phyloP scores from a whole-genome alignment of 371 early-diverging fungal genomes.

The Quaeritorhiza haematococci region DNA sequence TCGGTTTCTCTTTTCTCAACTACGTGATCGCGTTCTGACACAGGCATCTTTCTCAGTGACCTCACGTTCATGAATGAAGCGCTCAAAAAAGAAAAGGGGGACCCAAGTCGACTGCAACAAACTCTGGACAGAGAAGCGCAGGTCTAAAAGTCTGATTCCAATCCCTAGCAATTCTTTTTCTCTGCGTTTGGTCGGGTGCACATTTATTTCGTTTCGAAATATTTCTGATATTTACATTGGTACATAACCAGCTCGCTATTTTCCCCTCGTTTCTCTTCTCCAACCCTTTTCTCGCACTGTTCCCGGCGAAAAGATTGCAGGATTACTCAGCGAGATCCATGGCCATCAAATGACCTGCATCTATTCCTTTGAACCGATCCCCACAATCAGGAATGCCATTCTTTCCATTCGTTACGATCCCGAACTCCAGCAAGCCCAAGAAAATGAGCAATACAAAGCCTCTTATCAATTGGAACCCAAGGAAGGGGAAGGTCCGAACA shows the following conservation, averaged over 20 bases:
- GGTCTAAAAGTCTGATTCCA: background rate
- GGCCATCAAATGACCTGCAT: slow-evolving; percentile 13
- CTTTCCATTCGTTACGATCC: slow-evolving; percentile 2
- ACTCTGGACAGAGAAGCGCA: slow-evolving; percentile 16
- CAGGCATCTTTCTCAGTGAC: slow-evolving; percentile 25
- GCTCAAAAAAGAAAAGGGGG: slow-evolving; percentile 26
- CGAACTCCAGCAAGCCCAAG: slow-evolving; percentile 5
- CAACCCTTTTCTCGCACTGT: too few relatives aligned
- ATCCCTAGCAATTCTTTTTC: background rate
- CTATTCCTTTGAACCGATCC: slow-evolving; percentile 17
- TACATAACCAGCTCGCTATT: too few relatives aligned
- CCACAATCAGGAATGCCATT: slow-evolving; percentile 12
- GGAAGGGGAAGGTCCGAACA: too few relatives aligned
- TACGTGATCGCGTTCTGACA: background rate
- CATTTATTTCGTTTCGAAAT: background rate
- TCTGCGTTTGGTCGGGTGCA: background rate
- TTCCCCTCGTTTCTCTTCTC: too few relatives aligned
- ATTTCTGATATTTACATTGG: too few relatives aligned
- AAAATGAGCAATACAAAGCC: slow-evolving; percentile 21
- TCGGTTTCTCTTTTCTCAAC: background rate
- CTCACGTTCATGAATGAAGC: slow-evolving; percentile 29
- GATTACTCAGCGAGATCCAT: slow-evolving; percentile 23
- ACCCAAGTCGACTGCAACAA: slow-evolving; percentile 17
- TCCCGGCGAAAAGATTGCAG: slow-evolving; percentile 15
- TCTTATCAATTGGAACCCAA: background rate